Evolutionary conservation across 768 basidiomycete species (phyloP), one percentile per base, ranked within the genome.

Genomic region (Boletus bicolor): DNA sequence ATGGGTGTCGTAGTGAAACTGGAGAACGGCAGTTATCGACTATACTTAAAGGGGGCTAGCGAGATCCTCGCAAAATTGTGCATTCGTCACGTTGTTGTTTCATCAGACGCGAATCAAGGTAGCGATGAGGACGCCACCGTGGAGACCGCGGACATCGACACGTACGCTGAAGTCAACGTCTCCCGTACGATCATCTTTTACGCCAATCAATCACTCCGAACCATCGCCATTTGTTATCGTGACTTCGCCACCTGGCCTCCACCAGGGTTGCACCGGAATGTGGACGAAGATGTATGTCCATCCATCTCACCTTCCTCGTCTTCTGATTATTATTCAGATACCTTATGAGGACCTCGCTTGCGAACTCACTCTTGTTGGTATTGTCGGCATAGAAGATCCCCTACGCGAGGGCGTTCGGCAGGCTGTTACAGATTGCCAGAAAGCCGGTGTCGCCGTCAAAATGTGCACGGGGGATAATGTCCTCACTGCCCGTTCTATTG

Each of bases 401-500:
- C 81, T 99, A 5, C 89, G 96, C 35, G 80, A 83, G 0, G 93
- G 95, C 68, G 97, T 98, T 28, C 83, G 83, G 15, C 82, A 93
- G 11, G 94, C 96, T 17, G 96, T 99, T 43, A 78, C 81, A 43
- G 86, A 91, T 65, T 98, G 95, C 67, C 85, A 85, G 64, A 81
- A 78, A 50, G 96, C 97, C 41, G 95, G 96, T 58, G 94, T 99
- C 14, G 78, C 81, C 24, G 86, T 98, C 75, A 98, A 97, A 76
- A 99, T 98, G 95, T 96, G 93, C 70, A 98, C 97, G 0, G 97
- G 96, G 61, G 95, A 98, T 72, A 98, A 97, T 61, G 92, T 94
- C 48, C 83, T 98, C 49, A 95, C 91, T 0, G 92, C 91, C 48
- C 85, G 93, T n/a, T 97, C 95, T 7, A 99, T 99, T 64, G 96